phyloP scores from a whole-genome alignment of 208 protist species.

The Trypanosoma scelopori region DNA sequence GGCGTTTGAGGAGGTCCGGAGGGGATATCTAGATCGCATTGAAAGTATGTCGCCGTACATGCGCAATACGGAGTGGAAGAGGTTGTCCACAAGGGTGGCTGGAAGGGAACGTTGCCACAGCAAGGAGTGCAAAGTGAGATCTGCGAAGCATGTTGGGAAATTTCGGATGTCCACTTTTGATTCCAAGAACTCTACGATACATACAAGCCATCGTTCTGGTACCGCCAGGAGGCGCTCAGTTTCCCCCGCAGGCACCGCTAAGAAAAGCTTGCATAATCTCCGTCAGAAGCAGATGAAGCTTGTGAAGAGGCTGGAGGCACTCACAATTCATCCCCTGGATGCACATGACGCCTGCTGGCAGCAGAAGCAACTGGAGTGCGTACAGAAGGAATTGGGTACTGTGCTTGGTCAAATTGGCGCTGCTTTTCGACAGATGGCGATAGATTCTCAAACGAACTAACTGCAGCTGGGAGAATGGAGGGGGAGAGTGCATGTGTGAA shows the following conservation, averaged over 20 bases:
- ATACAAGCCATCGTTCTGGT: no score
- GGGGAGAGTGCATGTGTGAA: no score
- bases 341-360: background rate
- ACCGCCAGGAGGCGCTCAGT: no score
- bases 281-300: background rate
- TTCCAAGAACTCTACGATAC: no score
- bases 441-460: background rate
- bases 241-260: background rate
- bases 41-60: background rate
- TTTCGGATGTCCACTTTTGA: no score
- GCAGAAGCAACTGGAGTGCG: background rate
- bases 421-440: background rate
- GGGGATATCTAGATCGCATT: background rate
- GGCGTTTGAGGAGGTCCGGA: background rate
- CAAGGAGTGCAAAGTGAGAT: no score
- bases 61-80: background rate
- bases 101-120: no score
- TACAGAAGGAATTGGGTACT: conserved; percentile 9
- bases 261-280: background rate
- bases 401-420: background rate
- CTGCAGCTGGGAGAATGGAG: no score
- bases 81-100: no score
- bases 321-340: background rate
- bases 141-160: no score
- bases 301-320: background rate